Evolutionary conservation across 768 basidiomycete species (phyloP).

Genomic region (Tubosaeta sp.): DNA sequence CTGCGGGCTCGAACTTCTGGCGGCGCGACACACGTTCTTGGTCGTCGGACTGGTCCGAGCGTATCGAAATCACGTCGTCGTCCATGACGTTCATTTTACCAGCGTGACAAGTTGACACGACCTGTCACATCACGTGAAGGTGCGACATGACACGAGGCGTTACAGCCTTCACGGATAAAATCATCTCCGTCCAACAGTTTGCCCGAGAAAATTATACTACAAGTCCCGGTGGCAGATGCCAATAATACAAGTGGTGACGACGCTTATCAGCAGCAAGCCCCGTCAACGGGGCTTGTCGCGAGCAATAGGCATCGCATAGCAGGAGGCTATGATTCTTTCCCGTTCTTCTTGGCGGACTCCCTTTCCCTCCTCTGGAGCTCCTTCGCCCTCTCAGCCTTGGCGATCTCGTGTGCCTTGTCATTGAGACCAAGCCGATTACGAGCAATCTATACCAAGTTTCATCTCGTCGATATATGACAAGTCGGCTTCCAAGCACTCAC

Average conservation of each 20-base stretch:
- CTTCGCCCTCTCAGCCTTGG: slow-evolving; percentile 59
- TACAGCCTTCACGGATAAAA: slow-evolving; percentile 4
- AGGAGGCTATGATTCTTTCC: slow-evolving; percentile 18
- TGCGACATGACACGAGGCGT: not conserved
- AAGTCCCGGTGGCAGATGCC: not conserved
- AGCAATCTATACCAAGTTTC: slow-evolving; percentile 56
- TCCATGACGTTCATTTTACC: slow-evolving; percentile 14
- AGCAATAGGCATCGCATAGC: not conserved
- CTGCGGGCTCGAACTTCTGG: slow-evolving; percentile 58
- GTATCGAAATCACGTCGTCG: slow-evolving; percentile 35
- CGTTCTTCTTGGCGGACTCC: slow-evolving; percentile 46
- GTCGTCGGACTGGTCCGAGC: slow-evolving; percentile 24
- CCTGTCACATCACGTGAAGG: slow-evolving; percentile 26
- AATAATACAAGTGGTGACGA: not conserved
- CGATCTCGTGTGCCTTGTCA: slow-evolving; percentile 77
- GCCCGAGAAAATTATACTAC: slow-evolving; percentile 1
- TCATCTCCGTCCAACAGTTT: slow-evolving; percentile 11
- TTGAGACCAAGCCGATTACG: slow-evolving; percentile 91
- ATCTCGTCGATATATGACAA: not conserved
- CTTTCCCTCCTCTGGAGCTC: slow-evolving; percentile 56
- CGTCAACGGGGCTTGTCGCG: not conserved
- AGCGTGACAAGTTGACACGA: slow-evolving; percentile 23
- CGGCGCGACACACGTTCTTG: slow-evolving; percentile 40
- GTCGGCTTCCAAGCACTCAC: slow-evolving; percentile 34
- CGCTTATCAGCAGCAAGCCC: not conserved